These are phyloP conservation scores for Pharus latifolius DNA, from an alignment of 176 grass and related monocot species.

Conservation along the genomic window DNA sequence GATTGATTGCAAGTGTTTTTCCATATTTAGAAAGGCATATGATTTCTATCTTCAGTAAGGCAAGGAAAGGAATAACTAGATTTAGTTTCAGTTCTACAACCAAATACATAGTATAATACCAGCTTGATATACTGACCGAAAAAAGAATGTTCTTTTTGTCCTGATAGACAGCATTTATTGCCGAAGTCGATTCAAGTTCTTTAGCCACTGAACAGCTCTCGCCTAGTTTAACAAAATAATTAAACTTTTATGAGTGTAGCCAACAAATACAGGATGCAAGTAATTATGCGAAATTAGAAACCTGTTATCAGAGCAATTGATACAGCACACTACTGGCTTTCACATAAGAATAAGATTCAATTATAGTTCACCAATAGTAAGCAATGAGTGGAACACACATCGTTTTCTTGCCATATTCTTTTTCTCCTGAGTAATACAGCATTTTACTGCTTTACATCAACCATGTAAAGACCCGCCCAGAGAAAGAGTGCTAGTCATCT, in stretches of 20 bases:
- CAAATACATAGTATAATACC: background rate
- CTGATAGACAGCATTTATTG: slow-evolving; percentile 96
- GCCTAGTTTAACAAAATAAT: slow-evolving; percentile 42
- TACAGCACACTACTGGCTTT: background rate
- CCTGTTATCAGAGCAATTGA: background rate
- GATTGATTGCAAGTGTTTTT: background rate
- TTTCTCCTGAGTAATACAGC: no score
- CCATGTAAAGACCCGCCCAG: no score
- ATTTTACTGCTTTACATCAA: no score
- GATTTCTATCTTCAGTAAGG: background rate
- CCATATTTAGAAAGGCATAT: background rate
- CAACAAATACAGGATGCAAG: slow-evolving; percentile 11
- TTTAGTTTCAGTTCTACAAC: background rate
- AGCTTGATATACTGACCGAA: slow-evolving; percentile 50
- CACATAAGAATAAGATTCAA: background rate
- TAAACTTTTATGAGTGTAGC: background rate
- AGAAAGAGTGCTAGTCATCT: no score
- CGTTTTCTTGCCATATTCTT: no score
- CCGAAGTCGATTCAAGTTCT: slow-evolving; percentile 64
- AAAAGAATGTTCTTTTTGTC: slow-evolving; percentile 99
- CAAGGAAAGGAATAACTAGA: background rate
- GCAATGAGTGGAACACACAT: no score
- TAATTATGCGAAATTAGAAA: background rate
- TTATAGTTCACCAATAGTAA: no score
- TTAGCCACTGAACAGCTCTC: slow-evolving; percentile 98